These are phyloP conservation scores for Tetratostichococcus sp. DNA, from an alignment of 139 green algal species.

Conservation along the genomic window DNA sequence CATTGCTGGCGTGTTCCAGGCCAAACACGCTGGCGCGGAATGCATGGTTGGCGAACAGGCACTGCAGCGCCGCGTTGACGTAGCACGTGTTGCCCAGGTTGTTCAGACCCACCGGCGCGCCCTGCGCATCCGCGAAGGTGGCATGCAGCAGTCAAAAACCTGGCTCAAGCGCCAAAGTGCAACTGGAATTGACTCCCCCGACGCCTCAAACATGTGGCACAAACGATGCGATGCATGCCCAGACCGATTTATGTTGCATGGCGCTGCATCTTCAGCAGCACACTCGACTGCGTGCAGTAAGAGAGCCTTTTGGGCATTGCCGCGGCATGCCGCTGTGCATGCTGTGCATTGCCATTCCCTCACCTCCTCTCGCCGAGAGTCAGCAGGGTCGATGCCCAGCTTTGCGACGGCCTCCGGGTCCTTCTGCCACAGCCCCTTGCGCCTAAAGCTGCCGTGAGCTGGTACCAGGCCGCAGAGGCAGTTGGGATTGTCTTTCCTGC, in stretches of 20 bases:
- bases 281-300: too few species aligned
- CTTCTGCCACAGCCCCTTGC: conserved; percentile 77
- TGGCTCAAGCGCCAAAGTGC: too few species aligned
- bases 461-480: conserved; percentile 71
- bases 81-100: conserved; percentile 93
- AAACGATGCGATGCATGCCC: too few species aligned
- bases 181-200: too few species aligned
- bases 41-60: conserved; percentile 57
- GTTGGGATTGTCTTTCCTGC: conserved; percentile 46
- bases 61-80: conserved; percentile 79
- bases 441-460: conserved; percentile 29
- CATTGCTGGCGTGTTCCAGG: not conserved
- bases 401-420: conserved; percentile 27
- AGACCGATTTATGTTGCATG: too few species aligned
- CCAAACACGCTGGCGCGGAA: conserved; percentile 62
- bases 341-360: not conserved
- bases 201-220: too few species aligned
- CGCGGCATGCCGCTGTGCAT: too few species aligned
- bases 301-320: too few species aligned
- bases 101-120: conserved; percentile 54
- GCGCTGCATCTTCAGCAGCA: too few species aligned
- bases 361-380: conserved; percentile 15
- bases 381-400: conserved; percentile 42
- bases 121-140: conserved; percentile 20
- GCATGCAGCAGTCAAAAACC: not conserved